Conservation (phyloP, 495 filamentous ascomycete species). For the Aspergillus sclerotiicarbonarius region DNA sequence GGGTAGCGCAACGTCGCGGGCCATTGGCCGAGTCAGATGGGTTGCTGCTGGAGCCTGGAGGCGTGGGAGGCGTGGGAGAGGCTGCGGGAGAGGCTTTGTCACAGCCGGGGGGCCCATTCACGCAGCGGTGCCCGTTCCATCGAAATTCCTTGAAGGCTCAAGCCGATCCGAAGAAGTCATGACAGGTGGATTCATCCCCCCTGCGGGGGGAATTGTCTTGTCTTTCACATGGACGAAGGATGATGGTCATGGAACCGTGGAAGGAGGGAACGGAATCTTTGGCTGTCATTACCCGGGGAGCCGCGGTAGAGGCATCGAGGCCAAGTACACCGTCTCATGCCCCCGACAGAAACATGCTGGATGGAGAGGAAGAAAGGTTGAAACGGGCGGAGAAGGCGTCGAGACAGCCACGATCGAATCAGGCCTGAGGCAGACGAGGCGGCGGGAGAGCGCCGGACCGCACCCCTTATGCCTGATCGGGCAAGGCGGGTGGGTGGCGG, state of each 20-base stretch:
- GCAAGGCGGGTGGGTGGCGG: background rate
- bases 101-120: background rate
- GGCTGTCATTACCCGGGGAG: no score
- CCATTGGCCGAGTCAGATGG: background rate
- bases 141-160: no score
- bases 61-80: background rate
- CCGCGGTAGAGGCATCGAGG: no score
- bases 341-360: background rate
- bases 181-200: no score
- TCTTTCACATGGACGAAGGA: no score
- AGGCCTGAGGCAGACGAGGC: background rate
- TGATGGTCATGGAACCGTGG: no score
- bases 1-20: background rate
- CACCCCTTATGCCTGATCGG: background rate
- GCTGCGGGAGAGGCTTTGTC: background rate
- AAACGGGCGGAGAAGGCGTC: background rate
- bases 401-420: background rate
- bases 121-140: no score
- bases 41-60: background rate
- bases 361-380: background rate
- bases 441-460: background rate
- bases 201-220: no score
- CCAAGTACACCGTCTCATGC: no score
- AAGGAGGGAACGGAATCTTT: no score
- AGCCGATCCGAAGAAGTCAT: no score